Percentiles rank a stretch among this genome's conserved stretches.
phyloP scores from a whole-genome alignment of 768 basidiomycete genomes.

The Megacollybia marginata region DNA sequence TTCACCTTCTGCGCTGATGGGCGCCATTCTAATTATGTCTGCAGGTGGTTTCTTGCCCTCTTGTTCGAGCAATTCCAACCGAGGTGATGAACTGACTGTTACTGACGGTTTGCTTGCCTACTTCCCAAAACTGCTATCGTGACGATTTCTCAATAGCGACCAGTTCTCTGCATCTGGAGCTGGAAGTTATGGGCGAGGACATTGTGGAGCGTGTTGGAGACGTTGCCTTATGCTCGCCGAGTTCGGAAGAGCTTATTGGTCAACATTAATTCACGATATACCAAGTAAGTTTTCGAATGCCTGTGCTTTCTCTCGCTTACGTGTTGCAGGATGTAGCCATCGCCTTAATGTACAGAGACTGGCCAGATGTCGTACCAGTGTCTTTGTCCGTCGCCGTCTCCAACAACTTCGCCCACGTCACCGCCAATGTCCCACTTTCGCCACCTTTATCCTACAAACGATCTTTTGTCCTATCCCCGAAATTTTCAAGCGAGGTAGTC shows the following conservation, averaged over 20 bases:
- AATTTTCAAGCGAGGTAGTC: too few species aligned
- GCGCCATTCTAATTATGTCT: too few species aligned
- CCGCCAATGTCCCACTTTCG: background rate
- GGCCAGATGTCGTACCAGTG: slow-evolving; percentile 68
- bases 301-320: background rate
- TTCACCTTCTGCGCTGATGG: too few species aligned
- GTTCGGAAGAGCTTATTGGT: slow-evolving; percentile 78
- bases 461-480: slow-evolving; percentile 6
- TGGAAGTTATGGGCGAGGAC: too few species aligned
- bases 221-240: slow-evolving; percentile 61
- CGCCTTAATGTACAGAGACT: slow-evolving; percentile 95
- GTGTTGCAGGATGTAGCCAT: slow-evolving; percentile 68
- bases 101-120: too few species aligned
- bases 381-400: slow-evolving; percentile 9
- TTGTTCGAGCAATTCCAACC: too few species aligned
- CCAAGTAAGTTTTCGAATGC: background rate
- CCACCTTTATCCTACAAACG: background rate
- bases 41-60: too few species aligned
- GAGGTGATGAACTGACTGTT: too few species aligned
- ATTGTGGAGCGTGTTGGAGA: too few species aligned
- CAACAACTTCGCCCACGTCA: slow-evolving; percentile 1
- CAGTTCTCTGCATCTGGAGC: too few species aligned
- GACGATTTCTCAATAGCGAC: too few species aligned
- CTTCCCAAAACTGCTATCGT: too few species aligned
- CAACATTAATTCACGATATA: slow-evolving; percentile 81